Percentiles rank a stretch among this genome's conserved stretches.
Evolutionary conservation across 305 asterid genomes (phyloP).

Genomic region (Solanum hybrid): DNA sequence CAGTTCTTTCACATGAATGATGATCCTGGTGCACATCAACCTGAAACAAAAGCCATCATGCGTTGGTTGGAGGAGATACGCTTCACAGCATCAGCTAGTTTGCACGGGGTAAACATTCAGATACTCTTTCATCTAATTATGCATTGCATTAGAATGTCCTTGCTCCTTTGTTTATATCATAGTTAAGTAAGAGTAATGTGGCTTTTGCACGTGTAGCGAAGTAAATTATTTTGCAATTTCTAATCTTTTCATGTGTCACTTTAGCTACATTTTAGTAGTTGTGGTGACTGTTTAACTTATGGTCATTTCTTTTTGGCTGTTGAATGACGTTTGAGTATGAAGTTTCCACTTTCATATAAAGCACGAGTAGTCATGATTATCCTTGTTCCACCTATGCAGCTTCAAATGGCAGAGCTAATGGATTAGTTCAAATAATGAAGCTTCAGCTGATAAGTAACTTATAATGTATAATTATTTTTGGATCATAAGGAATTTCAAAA

Average conservation of each 20-base stretch:
- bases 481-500: not conserved
- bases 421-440: not conserved
- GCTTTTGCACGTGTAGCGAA: not conserved
- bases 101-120: constrained; percentile 73
- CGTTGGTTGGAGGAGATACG: constrained; percentile 60
- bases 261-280: not conserved
- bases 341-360: not conserved
- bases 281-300: not conserved
- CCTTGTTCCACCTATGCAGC: not conserved
- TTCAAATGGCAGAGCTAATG: not conserved
- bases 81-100: constrained; percentile 88
- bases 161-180: not conserved
- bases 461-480: not conserved
- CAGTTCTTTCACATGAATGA: constrained; percentile 91
- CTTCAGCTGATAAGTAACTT: not conserved
- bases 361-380: not conserved
- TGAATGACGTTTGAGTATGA: not conserved
- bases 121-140: constrained; percentile 3
- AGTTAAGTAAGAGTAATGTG: not conserved
- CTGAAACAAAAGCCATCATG: constrained; percentile 94
- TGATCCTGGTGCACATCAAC: constrained; percentile 73
- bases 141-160: not conserved
- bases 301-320: not conserved
- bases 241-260: not conserved
- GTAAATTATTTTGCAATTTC: not conserved